These are phyloP conservation scores for Jackrogersella multiformis DNA, from an alignment of 495 filamentous ascomycete species.

Conservation along the genomic window DNA sequence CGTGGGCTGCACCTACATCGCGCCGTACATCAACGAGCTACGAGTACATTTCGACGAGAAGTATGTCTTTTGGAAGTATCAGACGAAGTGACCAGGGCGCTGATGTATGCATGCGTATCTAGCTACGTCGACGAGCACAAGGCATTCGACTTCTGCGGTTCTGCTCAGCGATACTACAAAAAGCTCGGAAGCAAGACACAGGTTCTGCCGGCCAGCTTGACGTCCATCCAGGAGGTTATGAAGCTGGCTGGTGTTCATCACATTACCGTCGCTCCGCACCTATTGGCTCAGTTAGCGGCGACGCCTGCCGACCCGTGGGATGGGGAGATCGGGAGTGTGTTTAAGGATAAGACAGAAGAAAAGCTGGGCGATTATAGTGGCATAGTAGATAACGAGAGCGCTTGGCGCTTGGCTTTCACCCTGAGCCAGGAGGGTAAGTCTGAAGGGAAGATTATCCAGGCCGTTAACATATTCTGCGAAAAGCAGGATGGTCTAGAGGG, in stretches of 20 bases:
- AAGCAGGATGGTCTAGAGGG: slow-evolving; percentile 65
- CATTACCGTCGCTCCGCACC: slow-evolving; percentile 64
- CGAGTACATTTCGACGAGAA: slow-evolving; percentile 66
- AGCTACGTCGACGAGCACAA: slow-evolving; percentile 59
- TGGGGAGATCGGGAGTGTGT: slow-evolving; percentile 51
- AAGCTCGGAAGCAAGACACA: slow-evolving; percentile 53
- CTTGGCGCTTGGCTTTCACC: slow-evolving; percentile 61
- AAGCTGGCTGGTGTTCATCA: slow-evolving; percentile 65
- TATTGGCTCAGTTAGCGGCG: slow-evolving; percentile 59
- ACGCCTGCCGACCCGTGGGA: slow-evolving; percentile 49
- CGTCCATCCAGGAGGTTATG: slow-evolving; percentile 64
- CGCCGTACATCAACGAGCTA: slow-evolving; percentile 72
- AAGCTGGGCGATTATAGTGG: slow-evolving; percentile 19
- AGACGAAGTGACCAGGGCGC: neutral
- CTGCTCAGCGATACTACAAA: slow-evolving; percentile 64
- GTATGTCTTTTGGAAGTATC: slow-evolving; percentile 47
- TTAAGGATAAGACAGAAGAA: slow-evolving; percentile 31
- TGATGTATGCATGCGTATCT: slow-evolving; percentile 20
- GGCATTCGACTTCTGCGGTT: slow-evolving; percentile 59
- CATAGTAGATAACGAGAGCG: slow-evolving; percentile 53
- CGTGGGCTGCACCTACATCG: slow-evolving; percentile 66
- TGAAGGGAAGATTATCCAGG: slow-evolving; percentile 64
- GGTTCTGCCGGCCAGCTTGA: slow-evolving; percentile 66
- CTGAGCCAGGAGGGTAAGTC: slow-evolving; percentile 58
- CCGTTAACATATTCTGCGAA: slow-evolving; percentile 69